phyloP scores from a whole-genome alignment of 1,284 basidiomycete genomes.

The Pyrrhoderma lamaoense region DNA sequence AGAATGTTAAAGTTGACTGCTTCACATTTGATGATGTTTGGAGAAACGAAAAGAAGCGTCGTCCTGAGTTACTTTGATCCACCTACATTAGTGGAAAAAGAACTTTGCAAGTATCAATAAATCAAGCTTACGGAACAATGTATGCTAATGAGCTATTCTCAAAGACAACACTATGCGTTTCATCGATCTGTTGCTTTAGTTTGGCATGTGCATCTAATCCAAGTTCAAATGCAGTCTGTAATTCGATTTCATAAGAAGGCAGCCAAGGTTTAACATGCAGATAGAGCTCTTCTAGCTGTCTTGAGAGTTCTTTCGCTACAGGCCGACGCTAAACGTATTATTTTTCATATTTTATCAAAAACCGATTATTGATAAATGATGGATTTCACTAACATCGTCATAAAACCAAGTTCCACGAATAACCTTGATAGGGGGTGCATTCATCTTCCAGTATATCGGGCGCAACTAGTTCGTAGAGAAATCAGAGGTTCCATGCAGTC shows the following conservation, averaged over 20 bases:
- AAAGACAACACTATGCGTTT: constrained; percentile 36
- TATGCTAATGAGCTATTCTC: constrained; percentile 37
- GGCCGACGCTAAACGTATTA: constrained; percentile 22
- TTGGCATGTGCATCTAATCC: constrained; percentile 43
- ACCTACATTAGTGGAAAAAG: not conserved
- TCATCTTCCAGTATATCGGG: constrained; percentile 45
- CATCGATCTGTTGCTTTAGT: constrained; percentile 36
- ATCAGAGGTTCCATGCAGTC: not conserved
- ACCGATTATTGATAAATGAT: not conserved
- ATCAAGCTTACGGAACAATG: constrained; percentile 30
- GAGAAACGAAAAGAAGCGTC: constrained; percentile 12
- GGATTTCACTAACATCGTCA: constrained; percentile 31
- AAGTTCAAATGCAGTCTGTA: constrained; percentile 34
- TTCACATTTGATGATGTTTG: constrained; percentile 9
- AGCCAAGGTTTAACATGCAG: constrained; percentile 33
- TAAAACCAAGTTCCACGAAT: constrained; percentile 43
- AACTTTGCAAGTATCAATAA: not conserved
- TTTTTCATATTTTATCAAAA: not conserved
- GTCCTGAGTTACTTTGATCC: constrained; percentile 8
- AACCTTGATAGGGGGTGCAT: constrained; percentile 37
- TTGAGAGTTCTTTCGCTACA: constrained; percentile 35
- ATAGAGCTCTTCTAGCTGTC: constrained; percentile 31
- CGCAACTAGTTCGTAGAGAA: constrained; percentile 29
- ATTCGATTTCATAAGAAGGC: constrained; percentile 39
- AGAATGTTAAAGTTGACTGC: constrained; percentile 8